Evolutionary conservation across 139 green algal species (phyloP).

Genomic region (Diplosphaera chodatii): DNA sequence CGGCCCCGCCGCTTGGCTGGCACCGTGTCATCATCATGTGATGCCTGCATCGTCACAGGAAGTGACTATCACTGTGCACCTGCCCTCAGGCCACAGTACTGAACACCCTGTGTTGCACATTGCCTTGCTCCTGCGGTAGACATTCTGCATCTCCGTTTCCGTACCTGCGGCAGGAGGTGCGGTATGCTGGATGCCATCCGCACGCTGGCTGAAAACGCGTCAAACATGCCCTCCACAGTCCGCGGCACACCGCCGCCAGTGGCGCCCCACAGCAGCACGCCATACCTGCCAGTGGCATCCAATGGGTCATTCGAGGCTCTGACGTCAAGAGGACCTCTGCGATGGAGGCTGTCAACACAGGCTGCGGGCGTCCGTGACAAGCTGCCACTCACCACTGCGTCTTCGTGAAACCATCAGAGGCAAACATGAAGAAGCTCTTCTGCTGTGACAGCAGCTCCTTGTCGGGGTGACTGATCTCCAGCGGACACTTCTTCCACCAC

Average conservation of each 20-base stretch:
- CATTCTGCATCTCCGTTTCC: no score
- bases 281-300: background rate
- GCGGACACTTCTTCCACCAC: constrained; percentile 35
- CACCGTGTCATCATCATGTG: no score
- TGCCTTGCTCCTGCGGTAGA: no score
- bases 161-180: background rate
- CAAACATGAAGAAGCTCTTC: constrained; percentile 35
- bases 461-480: constrained; percentile 41
- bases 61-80: no score
- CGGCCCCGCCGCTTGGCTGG: background rate
- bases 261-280: background rate
- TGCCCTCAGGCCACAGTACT: no score
- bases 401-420: constrained; percentile 21
- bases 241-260: background rate
- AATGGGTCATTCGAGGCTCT: no score
- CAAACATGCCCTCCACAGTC: constrained; percentile 12
- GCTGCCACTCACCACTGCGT: constrained; percentile 14
- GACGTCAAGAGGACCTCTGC: no score
- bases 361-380: background rate
- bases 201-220: background rate
- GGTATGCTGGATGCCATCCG: background rate
- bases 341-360: no score
- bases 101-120: no score
- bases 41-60: no score
- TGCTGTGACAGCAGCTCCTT: constrained; percentile 35